Conservation (phyloP, 441 rosid genomes). For the Pelargonium cotyledonis region DNA sequence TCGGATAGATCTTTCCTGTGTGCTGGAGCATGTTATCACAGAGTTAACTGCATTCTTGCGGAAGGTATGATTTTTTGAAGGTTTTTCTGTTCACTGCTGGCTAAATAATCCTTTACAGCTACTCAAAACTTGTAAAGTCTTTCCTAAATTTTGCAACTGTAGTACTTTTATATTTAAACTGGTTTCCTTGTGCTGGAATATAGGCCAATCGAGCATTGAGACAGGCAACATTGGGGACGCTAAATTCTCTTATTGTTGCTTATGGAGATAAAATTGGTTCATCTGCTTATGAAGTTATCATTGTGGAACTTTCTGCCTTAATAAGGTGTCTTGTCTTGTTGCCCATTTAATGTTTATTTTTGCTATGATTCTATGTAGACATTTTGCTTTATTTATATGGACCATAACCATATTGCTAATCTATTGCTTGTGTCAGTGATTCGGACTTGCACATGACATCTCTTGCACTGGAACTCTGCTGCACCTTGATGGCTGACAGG, state of each 20-base stretch:
- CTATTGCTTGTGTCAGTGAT: conserved; percentile 49
- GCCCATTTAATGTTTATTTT: conserved; percentile 7
- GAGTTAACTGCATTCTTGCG: conserved; percentile 93
- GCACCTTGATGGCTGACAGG: conserved; percentile 92
- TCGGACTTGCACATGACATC: conserved; percentile 99
- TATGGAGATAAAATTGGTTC: conserved; percentile 91
- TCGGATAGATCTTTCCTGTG: conserved; percentile 78
- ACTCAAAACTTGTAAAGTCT: not conserved
- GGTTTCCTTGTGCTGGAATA: conserved; percentile 15
- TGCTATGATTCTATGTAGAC: conserved; percentile 4
- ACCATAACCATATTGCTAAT: conserved; percentile 15
- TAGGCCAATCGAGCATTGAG: conserved; percentile 96
- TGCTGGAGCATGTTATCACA: conserved; percentile 74
- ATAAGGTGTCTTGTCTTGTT: conserved; percentile 50
- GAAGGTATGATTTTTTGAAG: conserved; percentile 40
- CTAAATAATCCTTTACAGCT: not conserved
- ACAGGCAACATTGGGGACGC: conserved; percentile 89
- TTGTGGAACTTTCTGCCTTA: conserved; percentile 79
- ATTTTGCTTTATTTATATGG: not conserved
- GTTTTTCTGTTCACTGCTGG: not conserved
- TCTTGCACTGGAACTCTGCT: conserved; percentile 96
- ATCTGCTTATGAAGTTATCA: conserved; percentile 81
- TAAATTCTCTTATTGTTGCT: conserved; percentile 74
- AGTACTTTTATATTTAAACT: not conserved
- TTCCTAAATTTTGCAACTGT: conserved; percentile 16